Base-by-base conservation (phyloP, 495 filamentous ascomycete genomes). In the Xylaria sp. region DNA sequence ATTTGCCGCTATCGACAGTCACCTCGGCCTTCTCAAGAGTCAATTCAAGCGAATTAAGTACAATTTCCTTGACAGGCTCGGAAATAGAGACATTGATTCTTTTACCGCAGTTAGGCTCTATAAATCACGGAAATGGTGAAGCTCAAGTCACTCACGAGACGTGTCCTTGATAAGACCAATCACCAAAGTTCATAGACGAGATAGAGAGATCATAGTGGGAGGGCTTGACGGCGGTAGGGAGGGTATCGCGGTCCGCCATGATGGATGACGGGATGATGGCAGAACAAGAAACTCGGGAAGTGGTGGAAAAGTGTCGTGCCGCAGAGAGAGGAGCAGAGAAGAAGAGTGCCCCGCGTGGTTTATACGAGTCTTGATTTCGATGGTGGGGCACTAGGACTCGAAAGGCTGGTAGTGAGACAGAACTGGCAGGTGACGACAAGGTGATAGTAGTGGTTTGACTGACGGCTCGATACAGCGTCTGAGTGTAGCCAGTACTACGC, bases 151-250 rank as follows among this genome's bases (percentile, higher is more conserved):
- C 74, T 90, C 88, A 83, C 76, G 85, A 87, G 66, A 97, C 91
- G 7, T 84, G 88, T 72, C 96, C 96, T 81, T 94, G 89, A 80
- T 95, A 99, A 66, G 85, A 90, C 87, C 93, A 99, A 26, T 71
- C 88, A 83, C 76, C 84, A 85, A 78, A 93, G 82, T 97, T 90
- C 68, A 99, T 78, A 71, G 95, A 91, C 78, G 85, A 90, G 66
- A 99, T 88, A 31, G 90, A 92, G 67, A 99, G 86, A 76, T 89
- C 85, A 82, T 99, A 99, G 79, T 97, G 92, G 69, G 86, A 84
- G 0, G 96, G 94, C 80, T 95, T 96, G 77, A 93, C 88, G 75
- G 89, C 91, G 73, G 78, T 80, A 37, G 81, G 85, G 68, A 89
- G 84, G 58, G 86, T 82, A 64, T 89, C 87, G 72, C 87, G 80